Conservation (phyloP, 192 early-diverging fungal species). For the Umbelopsis sp. region DNA sequence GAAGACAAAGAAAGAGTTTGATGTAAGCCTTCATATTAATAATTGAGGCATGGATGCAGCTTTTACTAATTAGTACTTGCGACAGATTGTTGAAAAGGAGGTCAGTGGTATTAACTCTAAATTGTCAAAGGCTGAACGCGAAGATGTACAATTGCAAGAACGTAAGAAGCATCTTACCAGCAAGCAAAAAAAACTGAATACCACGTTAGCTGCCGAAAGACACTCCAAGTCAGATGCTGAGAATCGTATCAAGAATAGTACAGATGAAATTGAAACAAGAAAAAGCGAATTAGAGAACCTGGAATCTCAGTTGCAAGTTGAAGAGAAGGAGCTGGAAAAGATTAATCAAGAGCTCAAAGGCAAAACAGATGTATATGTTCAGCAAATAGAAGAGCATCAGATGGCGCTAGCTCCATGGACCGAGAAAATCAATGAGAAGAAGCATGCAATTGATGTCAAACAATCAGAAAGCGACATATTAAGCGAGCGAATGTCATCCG, state of each 20-base stretch:
- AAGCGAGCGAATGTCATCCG: conserved; percentile 60
- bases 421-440: conserved; percentile 77
- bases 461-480: conserved; percentile 82
- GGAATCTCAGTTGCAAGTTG: conserved; percentile 60
- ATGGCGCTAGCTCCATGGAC: conserved; percentile 84
- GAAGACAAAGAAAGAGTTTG: conserved; percentile 58
- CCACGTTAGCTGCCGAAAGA: conserved; percentile 65
- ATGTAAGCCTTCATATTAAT: conserved; percentile 41
- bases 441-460: conserved; percentile 76
- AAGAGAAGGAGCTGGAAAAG: conserved; percentile 74
- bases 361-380: conserved; percentile 85
- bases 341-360: conserved; percentile 81
- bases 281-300: conserved; percentile 63
- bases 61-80: background rate
- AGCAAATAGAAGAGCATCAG: conserved; percentile 84
- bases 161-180: conserved; percentile 78
- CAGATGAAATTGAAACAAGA: conserved; percentile 61
- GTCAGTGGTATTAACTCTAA: conserved; percentile 59
- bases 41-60: background rate
- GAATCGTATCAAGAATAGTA: conserved; percentile 71
- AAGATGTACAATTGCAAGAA: conserved; percentile 85
- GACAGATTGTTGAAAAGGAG: conserved; percentile 55
- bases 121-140: conserved; percentile 70
- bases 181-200: conserved; percentile 79
- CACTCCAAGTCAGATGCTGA: conserved; percentile 61